These are phyloP conservation scores for Babesia bigemina DNA, from an alignment of 169 alveolate genomes.

Conservation along the genomic window DNA sequence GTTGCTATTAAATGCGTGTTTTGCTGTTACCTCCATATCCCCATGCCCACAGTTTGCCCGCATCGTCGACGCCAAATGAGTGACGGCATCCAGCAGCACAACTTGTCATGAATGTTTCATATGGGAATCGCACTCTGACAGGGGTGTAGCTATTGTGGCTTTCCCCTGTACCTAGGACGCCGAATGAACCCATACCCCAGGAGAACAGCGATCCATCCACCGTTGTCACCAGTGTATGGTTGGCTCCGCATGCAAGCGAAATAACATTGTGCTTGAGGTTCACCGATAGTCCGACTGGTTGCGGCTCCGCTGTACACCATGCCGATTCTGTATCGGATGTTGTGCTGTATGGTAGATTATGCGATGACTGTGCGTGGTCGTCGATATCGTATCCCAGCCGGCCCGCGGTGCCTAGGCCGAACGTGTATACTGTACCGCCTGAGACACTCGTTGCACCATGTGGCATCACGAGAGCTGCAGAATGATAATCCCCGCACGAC, in stretches of 20 bases:
- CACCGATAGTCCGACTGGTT: conserved; percentile 69
- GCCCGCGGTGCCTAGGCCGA: conserved; percentile 81
- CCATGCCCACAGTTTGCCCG: conserved; percentile 74
- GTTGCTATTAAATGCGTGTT: too few species aligned
- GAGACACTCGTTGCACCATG: conserved; percentile 33
- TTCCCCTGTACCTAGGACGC: conserved; percentile 84
- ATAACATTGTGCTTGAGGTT: conserved; percentile 61
- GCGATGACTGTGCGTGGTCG: not conserved
- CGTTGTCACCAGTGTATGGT: conserved; percentile 78
- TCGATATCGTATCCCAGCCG: conserved; percentile 71
- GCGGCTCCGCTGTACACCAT: conserved; percentile 83
- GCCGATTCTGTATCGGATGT: conserved; percentile 48
- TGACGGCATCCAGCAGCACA: conserved; percentile 76
- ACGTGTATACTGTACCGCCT: conserved; percentile 77
- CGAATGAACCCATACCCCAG: conserved; percentile 82
- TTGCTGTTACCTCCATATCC: conserved; percentile 74
- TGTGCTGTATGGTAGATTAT: not conserved
- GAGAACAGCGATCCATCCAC: conserved; percentile 74
- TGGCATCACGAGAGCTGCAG: conserved; percentile 71
- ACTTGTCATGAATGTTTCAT: conserved; percentile 49
- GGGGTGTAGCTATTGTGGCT: conserved; percentile 70
- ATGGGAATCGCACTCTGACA: conserved; percentile 61
- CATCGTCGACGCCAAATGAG: conserved; percentile 70
- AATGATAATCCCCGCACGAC: conserved; percentile 70
- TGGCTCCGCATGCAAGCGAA: conserved; percentile 81